Percentiles rank a stretch among this genome's conserved stretches.
phyloP scores from a whole-genome alignment of 2,329 filamentous ascomycete species.

The Teratosphaeria pseudoeucalypti region DNA sequence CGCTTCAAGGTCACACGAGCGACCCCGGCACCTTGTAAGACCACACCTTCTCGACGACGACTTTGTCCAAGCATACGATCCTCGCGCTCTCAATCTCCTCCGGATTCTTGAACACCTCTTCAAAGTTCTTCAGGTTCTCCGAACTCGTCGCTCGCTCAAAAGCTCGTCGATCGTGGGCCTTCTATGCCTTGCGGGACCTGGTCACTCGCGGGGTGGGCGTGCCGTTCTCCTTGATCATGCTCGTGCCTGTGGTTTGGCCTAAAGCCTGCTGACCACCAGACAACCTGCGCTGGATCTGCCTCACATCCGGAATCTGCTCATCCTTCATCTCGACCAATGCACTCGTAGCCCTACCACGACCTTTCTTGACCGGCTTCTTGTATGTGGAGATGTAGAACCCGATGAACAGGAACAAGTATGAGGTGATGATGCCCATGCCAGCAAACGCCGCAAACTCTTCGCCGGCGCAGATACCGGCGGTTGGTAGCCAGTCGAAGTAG shows the following conservation, averaged over 20 bases:
- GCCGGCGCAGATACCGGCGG: slow-evolving; percentile 75
- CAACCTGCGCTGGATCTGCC: slow-evolving; percentile 42
- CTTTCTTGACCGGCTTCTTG: slow-evolving; percentile 70
- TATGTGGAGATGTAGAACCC: slow-evolving; percentile 98
- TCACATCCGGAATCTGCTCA: slow-evolving; percentile 50
- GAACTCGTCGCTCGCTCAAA: slow-evolving; percentile 7
- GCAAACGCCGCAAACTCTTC: slow-evolving; percentile 94
- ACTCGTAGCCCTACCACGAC: slow-evolving; percentile 68
- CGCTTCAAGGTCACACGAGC: neutral
- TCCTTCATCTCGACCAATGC: slow-evolving; percentile 74
- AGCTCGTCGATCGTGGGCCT: slow-evolving; percentile 6
- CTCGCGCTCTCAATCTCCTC: neutral
- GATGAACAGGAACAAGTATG: slow-evolving; percentile 96
- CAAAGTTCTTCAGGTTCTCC: neutral
- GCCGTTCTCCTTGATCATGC: slow-evolving; percentile 6
- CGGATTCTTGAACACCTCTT: neutral
- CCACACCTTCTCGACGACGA: slow-evolving; percentile 1
- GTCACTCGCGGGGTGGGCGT: slow-evolving; percentile 42
- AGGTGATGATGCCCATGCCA: slow-evolving; percentile 83
- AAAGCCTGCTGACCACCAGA: slow-evolving; percentile 30
- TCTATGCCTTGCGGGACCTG: slow-evolving; percentile 60
- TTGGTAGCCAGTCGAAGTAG: slow-evolving; percentile 80
- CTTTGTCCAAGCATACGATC: neutral
- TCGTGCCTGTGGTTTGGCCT: slow-evolving; percentile 22
- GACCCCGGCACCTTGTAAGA: slow-evolving; percentile 2